These are phyloP conservation scores for Globisporangium nagaii DNA, from an alignment of 352 stramenopile genomes.

Conservation along the genomic window DNA sequence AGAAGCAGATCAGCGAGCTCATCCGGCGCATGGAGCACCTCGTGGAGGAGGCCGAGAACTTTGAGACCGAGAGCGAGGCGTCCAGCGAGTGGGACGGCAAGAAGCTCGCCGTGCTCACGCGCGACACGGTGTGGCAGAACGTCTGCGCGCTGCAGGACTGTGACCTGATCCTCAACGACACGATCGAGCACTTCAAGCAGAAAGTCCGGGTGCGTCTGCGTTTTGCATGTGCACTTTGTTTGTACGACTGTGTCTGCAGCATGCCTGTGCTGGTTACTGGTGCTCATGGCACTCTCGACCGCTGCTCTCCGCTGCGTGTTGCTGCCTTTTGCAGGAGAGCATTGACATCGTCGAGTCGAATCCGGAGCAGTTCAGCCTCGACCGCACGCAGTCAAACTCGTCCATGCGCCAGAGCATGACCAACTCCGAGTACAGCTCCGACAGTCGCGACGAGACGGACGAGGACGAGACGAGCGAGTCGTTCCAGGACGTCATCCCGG, in stretches of 20 bases:
- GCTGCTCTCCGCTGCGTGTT: background rate
- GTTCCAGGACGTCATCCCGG: conserved; percentile 74
- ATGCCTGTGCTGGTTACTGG: background rate
- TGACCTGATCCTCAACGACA: conserved; percentile 26
- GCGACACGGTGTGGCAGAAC: conserved; percentile 63
- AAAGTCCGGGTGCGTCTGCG: conserved; percentile 34
- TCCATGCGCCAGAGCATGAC: conserved; percentile 26
- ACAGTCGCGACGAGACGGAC: conserved; percentile 41
- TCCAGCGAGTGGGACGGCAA: conserved; percentile 27
- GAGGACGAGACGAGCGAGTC: conserved; percentile 33
- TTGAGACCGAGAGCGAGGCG: conserved; percentile 41
- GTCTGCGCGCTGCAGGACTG: conserved; percentile 58
- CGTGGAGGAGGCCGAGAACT: conserved; percentile 48
- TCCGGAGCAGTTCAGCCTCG: conserved; percentile 30
- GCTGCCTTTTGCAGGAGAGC: conserved; percentile 26
- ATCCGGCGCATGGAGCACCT: conserved; percentile 50
- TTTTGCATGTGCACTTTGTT: background rate
- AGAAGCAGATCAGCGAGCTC: conserved; percentile 52
- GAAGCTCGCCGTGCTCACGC: conserved; percentile 30
- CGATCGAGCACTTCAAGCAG: conserved; percentile 41
- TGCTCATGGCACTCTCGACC: background rate
- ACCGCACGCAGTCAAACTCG: conserved; percentile 33
- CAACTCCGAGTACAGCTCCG: conserved; percentile 45
- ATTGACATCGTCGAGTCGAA: conserved; percentile 38
- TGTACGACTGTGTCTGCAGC: background rate